Evolutionary conservation across 2,329 filamentous ascomycete genomes (phyloP), one percentile per base, ranked within the genome.

Genomic region (Cladophialophora exuberans): DNA sequence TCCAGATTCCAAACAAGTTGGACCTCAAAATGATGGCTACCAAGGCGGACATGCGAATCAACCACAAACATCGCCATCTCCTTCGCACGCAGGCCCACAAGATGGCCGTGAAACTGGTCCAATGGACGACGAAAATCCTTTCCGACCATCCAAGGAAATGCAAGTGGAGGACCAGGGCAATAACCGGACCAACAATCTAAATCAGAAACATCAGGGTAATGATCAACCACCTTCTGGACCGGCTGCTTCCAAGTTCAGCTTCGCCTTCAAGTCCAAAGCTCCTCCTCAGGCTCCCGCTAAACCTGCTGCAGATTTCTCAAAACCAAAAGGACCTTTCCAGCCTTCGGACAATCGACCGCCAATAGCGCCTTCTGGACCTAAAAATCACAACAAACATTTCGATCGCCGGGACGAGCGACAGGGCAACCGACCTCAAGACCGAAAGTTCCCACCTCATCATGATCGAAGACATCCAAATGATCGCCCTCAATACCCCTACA

Each of bases 201-300:
- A 72, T 53, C 81, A 82, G 54, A 76, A 82, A 33, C 73, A 80
- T 2, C 77, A 60, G 26, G 54, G 81, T 17, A 76, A 78, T 1
- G 79, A 82, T 4, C 77, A 82, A n/a, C 77, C 81, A 56, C 39
- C 39, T 42, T 42, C 39, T 20, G 67, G 72, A 56, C 70, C 77
- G 67, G 75, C 77, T 55, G 75, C 76, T 2, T 84, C 84, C 39
- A 94, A 93, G 72, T 95, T 97, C 67, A 95, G 90, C 69, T 97
- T 97, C 70, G 90, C 91, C 1, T 90, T 97, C 72, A 97, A 97
- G 69, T 82, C 86, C 53, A 93, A 88, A 67, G 83, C 85, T 18
- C 78, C 80, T 2, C 78, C 85, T 17, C 73, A 76, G 22, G 76
- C 80, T 58, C 76, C 78, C 54, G 74, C 75, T 42, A 80, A 79